These are phyloP conservation scores for Phytophthora colocasiae DNA, from an alignment of 352 stramenopile genomes.

Conservation along the genomic window DNA sequence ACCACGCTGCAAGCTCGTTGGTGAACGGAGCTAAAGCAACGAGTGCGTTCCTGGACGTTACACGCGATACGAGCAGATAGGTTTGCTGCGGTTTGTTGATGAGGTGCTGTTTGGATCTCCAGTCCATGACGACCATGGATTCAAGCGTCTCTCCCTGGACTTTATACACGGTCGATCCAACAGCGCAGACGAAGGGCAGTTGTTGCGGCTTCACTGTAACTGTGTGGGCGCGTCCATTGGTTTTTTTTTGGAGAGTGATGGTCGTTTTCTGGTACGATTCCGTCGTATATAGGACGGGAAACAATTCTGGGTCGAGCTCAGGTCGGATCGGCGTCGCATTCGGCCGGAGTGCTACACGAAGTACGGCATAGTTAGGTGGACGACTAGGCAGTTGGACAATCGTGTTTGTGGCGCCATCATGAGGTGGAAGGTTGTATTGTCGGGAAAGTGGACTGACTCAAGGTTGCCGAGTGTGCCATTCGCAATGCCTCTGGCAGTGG, in stretches of 20 bases:
- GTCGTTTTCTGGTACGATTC: background rate
- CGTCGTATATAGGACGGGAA: conserved; percentile 2
- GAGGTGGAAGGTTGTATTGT: conserved; percentile 4
- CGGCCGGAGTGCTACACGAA: background rate
- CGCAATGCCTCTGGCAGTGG: background rate
- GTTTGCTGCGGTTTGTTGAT: conserved; percentile 1
- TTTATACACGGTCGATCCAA: conserved; percentile 1
- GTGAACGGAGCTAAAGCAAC: background rate
- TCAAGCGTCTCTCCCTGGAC: background rate
- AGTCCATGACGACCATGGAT: conserved; percentile 1
- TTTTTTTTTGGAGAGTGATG: background rate
- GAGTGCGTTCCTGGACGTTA: background rate
- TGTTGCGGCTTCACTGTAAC: background rate
- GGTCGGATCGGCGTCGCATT: conserved; percentile 1
- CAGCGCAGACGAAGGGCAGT: conserved; percentile 2
- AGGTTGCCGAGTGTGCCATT: conserved; percentile 4
- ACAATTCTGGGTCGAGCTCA: background rate
- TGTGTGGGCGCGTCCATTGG: background rate
- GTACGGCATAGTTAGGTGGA: conserved; percentile 1
- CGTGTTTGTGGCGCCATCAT: conserved; percentile 2
- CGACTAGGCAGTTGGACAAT: background rate
- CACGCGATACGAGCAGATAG: background rate
- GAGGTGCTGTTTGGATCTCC: background rate
- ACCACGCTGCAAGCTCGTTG: background rate
- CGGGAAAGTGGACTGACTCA: background rate